These are phyloP conservation scores for Talaromyces albobiverticillius DNA, from an alignment of 2,329 filamentous ascomycete genomes.

Conservation along the genomic window DNA sequence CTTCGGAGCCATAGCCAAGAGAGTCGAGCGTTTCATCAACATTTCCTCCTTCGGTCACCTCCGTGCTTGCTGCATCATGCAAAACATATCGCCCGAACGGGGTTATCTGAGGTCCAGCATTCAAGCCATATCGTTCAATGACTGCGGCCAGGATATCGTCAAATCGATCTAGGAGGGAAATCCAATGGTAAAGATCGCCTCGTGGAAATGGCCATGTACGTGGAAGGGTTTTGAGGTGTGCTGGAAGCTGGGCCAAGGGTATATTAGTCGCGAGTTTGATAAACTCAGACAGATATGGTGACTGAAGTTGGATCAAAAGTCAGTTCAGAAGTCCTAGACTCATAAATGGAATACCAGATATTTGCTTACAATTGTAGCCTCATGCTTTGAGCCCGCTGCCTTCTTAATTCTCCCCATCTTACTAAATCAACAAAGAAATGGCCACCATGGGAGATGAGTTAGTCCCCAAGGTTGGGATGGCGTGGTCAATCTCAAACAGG, in stretches of 20 bases:
- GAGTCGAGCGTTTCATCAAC: conserved; percentile 40
- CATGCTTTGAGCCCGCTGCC: conserved; percentile 51
- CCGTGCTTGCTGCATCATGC: conserved; percentile 50
- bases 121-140: conserved; percentile 74
- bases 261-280: conserved; percentile 63
- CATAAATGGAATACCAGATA: conserved; percentile 10
- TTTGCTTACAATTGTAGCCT: conserved; percentile 48
- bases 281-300: conserved; percentile 81
- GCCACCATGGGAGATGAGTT: conserved; percentile 39
- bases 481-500: conserved; percentile 2
- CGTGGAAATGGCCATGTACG: conserved; percentile 91
- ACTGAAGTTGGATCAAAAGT: conserved; percentile 53
- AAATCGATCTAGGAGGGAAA: conserved; percentile 87
- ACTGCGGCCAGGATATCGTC: conserved; percentile 83
- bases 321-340: conserved; percentile 15
- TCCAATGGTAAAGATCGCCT: conserved; percentile 98
- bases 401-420: conserved; percentile 54
- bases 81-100: conserved; percentile 59
- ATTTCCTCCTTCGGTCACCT: conserved; percentile 53
- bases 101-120: conserved; percentile 73
- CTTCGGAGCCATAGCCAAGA: conserved; percentile 68
- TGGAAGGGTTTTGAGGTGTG: conserved; percentile 75
- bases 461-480: conserved; percentile 23
- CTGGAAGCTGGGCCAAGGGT: conserved; percentile 72
- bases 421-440: conserved; percentile 30